Evolutionary conservation across 2,329 filamentous ascomycete genomes (phyloP).

Genomic region (Lasiodiplodia citricola): DNA sequence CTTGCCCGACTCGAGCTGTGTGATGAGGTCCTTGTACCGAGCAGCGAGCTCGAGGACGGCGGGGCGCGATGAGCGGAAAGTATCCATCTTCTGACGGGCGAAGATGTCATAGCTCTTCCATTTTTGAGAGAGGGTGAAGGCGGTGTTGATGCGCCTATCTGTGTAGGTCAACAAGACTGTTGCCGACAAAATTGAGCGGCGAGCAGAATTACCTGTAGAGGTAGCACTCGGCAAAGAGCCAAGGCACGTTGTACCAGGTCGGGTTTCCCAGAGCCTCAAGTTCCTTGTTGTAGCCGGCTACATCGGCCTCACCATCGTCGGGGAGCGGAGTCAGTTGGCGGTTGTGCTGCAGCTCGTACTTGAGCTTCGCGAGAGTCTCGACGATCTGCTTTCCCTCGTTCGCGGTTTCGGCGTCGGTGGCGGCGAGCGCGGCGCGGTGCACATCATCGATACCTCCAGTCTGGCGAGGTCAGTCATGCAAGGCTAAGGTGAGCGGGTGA

Average conservation of each 20-base stretch:
- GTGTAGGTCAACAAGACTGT: conserved; percentile 22
- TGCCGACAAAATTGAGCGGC: neutral
- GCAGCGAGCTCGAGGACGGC: conserved; percentile 82
- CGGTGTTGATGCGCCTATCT: conserved; percentile 75
- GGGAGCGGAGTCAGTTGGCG: conserved; percentile 73
- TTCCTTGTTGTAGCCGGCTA: conserved; percentile 84
- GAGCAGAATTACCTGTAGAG: conserved; percentile 69
- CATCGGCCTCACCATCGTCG: conserved; percentile 78
- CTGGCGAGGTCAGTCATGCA: conserved; percentile 51
- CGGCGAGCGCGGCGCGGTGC: conserved; percentile 71
- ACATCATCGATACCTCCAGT: conserved; percentile 93
- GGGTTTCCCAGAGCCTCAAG: conserved; percentile 74
- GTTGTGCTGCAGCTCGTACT: conserved; percentile 95
- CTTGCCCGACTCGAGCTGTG: conserved; percentile 63
- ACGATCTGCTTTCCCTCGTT: conserved; percentile 88
- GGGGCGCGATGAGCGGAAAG: conserved; percentile 88
- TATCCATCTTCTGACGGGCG: conserved; percentile 84
- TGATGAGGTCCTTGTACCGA: conserved; percentile 76
- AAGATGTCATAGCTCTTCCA: conserved; percentile 95
- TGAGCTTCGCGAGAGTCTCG: conserved; percentile 77
- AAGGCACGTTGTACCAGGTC: conserved; percentile 83
- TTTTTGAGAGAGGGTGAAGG: conserved; percentile 75
- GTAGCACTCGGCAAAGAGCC: conserved; percentile 95
- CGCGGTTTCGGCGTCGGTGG: conserved; percentile 66
- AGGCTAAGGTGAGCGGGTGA: neutral